Evolutionary conservation across 441 rosid genomes (phyloP), one percentile per base, ranked within the genome.

Genomic region (Raphanus hybrid): DNA sequence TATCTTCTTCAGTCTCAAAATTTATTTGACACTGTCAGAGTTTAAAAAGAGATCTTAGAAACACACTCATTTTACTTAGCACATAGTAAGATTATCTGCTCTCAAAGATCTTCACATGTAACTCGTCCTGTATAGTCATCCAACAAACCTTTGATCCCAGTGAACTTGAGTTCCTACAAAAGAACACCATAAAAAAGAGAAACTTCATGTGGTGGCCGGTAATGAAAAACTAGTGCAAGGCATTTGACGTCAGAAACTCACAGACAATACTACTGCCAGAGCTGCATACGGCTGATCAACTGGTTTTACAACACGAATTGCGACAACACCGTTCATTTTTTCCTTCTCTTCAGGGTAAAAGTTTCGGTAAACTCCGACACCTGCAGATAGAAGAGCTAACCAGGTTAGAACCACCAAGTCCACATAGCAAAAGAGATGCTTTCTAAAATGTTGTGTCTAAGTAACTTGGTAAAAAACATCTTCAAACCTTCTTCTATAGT

Each of bases 341-440:
- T 94, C 98, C 73, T 85, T 85, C 70, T 91, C 91, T 85, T 88
- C 89, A 11, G 92, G 32, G 71, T 89, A 94, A 74, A 89, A 92
- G 75, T 85, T 89, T 79, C 92, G 75, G 70, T 91, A 93, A 72
- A 90, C 81, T 82, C 39, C 67, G 48, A 90, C 87, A 63, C 96
- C 94, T 87, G 84, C 64, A 77, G 71, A 57, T 43, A 64, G 26
- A 64, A 37, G 8, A 35, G 39, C 43, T 1, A 3, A 26, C 20
- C 63, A 57, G 50, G 26, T 57, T 62, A 69, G 8, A 29, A 62
- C 26, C 26, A 63, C 59, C 27, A 57, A 10, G 57, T 65, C 48
- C 55, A 29, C n/a, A 64, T 20, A 54, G 69, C 63, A 18, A 59
- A 74, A 32, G 16, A 58, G 35, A 26, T 1, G 5, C 59, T 64